Conservation (phyloP, 2,329 filamentous ascomycete species). For the Herpotrichia juniperi region DNA sequence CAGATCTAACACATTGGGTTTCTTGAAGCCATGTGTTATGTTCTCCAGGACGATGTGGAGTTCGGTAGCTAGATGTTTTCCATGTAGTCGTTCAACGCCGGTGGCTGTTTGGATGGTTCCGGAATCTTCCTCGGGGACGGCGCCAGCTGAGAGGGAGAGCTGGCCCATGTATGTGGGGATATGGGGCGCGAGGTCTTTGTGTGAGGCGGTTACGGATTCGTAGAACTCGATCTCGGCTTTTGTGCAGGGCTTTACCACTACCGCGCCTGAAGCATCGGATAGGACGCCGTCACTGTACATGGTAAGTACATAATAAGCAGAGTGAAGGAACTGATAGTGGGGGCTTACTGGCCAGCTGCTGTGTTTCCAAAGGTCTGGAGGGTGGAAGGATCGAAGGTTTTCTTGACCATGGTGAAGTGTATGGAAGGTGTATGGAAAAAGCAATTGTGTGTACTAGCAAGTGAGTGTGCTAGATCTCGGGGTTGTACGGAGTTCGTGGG, state of each 20-base stretch:
- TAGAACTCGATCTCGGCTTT: constrained; percentile 88
- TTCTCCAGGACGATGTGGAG: constrained; percentile 86
- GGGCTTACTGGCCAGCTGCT: constrained; percentile 82
- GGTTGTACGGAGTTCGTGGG: neutral
- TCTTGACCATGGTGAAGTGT: constrained; percentile 43
- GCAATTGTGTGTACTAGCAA: neutral
- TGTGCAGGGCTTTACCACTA: constrained; percentile 95
- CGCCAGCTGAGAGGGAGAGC: constrained; percentile 61
- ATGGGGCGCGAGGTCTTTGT: constrained; percentile 76
- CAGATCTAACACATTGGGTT: constrained; percentile 89
- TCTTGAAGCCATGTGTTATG: constrained; percentile 77
- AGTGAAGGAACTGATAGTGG: constrained; percentile 10
- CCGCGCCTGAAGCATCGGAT: constrained; percentile 78
- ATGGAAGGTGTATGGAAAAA: neutral
- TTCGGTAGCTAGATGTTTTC: constrained; percentile 74
- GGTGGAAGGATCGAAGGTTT: constrained; percentile 63
- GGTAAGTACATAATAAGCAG: constrained; percentile 5
- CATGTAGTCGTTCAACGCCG: constrained; percentile 52
- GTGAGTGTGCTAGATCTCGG: neutral
- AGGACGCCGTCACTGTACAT: constrained; percentile 84
- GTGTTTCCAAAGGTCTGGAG: constrained; percentile 75
- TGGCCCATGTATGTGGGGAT: constrained; percentile 88
- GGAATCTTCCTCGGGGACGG: constrained; percentile 25
- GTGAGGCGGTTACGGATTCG: constrained; percentile 68
- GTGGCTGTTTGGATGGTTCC: constrained; percentile 34